Percentiles rank a stretch among this genome's conserved stretches.
phyloP scores from a whole-genome alignment of 306 rosid species.

The Arachis hypogaea region DNA sequence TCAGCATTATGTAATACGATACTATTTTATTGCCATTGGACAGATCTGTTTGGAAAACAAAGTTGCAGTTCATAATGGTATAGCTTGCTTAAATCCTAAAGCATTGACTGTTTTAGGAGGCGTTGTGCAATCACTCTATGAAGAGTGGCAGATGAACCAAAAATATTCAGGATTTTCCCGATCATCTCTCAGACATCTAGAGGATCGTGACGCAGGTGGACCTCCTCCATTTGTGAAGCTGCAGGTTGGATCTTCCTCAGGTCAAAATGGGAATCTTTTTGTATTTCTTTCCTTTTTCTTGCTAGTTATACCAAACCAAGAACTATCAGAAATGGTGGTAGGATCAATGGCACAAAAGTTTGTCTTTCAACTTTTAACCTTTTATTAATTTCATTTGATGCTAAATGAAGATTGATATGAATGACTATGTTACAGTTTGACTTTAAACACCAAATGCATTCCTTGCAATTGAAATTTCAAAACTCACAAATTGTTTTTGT shows the following conservation, averaged over 20 bases:
- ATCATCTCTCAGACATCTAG: slow-evolving; percentile 57
- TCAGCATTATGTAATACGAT: slow-evolving; percentile 7
- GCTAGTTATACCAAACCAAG: not conserved
- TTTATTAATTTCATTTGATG: not conserved
- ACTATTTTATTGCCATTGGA: slow-evolving; percentile 37
- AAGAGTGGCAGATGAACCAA: slow-evolving; percentile 92
- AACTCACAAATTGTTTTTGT: slow-evolving; percentile 21
- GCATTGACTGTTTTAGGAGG: slow-evolving; percentile 80
- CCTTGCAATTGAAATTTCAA: slow-evolving; percentile 13
- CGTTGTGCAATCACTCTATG: slow-evolving; percentile 75
- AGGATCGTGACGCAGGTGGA: slow-evolving; percentile 63
- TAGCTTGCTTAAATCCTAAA: slow-evolving; percentile 73
- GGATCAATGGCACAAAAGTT: not conserved
- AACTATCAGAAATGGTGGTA: not conserved
- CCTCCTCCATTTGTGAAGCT: slow-evolving; percentile 98
- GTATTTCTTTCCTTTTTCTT: slow-evolving; percentile 11
- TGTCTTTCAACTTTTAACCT: too few relatives aligned
- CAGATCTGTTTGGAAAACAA: slow-evolving; percentile 85
- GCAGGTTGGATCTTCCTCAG: slow-evolving; percentile 68
- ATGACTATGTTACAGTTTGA: slow-evolving; percentile 5
- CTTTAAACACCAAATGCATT: slow-evolving; percentile 9
- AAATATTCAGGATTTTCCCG: slow-evolving; percentile 84
- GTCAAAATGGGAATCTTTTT: slow-evolving; percentile 24
- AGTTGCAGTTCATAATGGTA: slow-evolving; percentile 60
- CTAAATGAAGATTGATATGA: slow-evolving; percentile 16